phyloP scores from a whole-genome alignment of 768 basidiomycete species.

The Hortiboletus flavorubellus region DNA sequence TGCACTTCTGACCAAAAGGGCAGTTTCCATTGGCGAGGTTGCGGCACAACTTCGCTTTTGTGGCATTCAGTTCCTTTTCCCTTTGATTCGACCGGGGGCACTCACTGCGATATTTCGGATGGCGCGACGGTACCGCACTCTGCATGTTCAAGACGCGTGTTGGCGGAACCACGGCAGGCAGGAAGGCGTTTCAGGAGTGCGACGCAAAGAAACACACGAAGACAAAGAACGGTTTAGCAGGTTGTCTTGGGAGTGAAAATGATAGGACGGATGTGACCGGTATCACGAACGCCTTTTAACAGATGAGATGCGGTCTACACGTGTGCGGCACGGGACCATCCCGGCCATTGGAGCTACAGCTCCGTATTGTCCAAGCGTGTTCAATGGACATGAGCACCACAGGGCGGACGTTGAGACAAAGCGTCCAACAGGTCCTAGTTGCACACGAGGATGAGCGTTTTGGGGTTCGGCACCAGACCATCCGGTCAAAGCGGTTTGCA shows the following conservation, averaged over 20 bases:
- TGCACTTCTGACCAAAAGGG: constrained; percentile 37
- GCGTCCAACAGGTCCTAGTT: constrained; percentile 5
- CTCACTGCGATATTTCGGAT: constrained; percentile 33
- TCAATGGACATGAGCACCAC: neutral
- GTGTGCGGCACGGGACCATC: constrained; percentile 33
- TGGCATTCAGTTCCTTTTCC: neutral
- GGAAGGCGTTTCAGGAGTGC: neutral
- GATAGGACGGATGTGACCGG: constrained; percentile 19
- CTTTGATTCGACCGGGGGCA: constrained; percentile 3
- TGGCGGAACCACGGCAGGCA: neutral
- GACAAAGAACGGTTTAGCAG: neutral
- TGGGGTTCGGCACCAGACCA: neutral
- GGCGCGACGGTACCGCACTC: constrained; percentile 11
- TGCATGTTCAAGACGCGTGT: constrained; percentile 9
- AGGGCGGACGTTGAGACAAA: constrained; percentile 8
- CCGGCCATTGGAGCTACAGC: constrained; percentile 12
- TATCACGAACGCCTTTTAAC: constrained; percentile 26
- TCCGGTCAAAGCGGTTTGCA: constrained; percentile 4
- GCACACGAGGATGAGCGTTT: neutral
- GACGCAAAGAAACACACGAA: neutral
- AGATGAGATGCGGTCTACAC: constrained; percentile 30
- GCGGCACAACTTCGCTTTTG: constrained; percentile 36
- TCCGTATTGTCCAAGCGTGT: constrained; percentile 15
- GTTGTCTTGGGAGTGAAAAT: constrained; percentile 1
- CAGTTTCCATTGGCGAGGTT: constrained; percentile 36